These are phyloP conservation scores for Alternaria consortialis DNA, from an alignment of 2,329 filamentous ascomycete genomes.

Conservation along the genomic window DNA sequence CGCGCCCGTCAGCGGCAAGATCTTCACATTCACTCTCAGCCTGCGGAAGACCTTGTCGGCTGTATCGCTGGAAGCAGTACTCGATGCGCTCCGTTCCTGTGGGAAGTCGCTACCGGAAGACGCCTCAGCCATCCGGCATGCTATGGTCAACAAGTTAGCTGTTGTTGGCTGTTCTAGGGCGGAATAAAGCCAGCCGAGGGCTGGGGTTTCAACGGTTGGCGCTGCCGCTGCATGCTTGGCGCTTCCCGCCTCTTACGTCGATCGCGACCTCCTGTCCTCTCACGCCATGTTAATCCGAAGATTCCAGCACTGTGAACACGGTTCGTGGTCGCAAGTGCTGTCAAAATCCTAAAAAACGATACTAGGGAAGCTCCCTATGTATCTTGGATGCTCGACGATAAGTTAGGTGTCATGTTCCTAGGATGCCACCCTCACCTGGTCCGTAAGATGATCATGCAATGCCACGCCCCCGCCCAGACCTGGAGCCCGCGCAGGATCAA, in stretches of 20 bases:
- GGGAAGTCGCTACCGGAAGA: conserved; percentile 5
- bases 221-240: conserved; percentile 19
- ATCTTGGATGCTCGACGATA: background rate
- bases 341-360: background rate
- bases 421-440: background rate
- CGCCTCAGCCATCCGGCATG: conserved; percentile 12
- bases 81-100: conserved; percentile 18
- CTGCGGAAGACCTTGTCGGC: conserved; percentile 14
- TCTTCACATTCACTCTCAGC: background rate
- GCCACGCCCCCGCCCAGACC: conserved; percentile 29
- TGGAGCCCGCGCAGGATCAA: conserved; percentile 6
- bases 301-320: background rate
- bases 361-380: background rate
- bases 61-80: conserved; percentile 20
- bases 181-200: conserved; percentile 19
- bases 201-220: conserved; percentile 18
- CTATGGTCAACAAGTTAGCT: conserved; percentile 6
- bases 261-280: conserved; percentile 21
- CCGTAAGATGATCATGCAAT: conserved; percentile 16
- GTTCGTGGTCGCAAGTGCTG: background rate
- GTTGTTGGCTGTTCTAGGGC: conserved; percentile 4
- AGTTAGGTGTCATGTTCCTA: background rate
- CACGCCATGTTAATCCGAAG: background rate
- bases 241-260: conserved; percentile 21
- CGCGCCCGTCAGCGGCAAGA: background rate